Percentiles rank a stretch among this genome's conserved stretches.
Evolutionary conservation across 345 rosid species (phyloP).

Genomic region (Bretschneidera sinensis): DNA sequence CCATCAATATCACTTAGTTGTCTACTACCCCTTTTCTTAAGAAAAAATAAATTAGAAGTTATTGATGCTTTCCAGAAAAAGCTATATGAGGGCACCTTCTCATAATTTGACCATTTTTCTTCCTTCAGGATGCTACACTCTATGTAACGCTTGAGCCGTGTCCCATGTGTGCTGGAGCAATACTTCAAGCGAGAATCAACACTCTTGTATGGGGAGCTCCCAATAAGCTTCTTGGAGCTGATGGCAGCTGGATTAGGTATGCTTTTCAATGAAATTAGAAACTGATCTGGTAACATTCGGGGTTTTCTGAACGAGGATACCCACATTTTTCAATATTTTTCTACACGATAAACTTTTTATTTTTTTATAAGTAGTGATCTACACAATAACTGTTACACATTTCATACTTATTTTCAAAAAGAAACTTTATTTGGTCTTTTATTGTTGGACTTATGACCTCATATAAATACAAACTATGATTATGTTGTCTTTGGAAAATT

Average conservation of each 20-base stretch:
- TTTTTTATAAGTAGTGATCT: no score
- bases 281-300: background rate
- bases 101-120: slow-evolving; percentile 4
- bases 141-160: slow-evolving; percentile 97
- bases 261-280: background rate
- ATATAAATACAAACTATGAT: no score
- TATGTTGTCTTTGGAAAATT: background rate
- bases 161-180: slow-evolving; percentile 99
- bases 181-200: slow-evolving; percentile 87
- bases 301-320: background rate
- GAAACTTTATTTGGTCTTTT: background rate
- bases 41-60: no score
- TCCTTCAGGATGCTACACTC: slow-evolving; percentile 65
- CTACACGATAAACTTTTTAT: no score
- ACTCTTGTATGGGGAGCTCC: slow-evolving; percentile 99
- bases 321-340: background rate
- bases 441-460: background rate
- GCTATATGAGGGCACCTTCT: background rate
- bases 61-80: no score
- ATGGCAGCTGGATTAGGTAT: slow-evolving; percentile 95
- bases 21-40: background rate
- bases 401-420: no score
- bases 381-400: no score
- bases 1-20: background rate
- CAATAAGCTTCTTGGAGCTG: slow-evolving; percentile 96